phyloP scores from a whole-genome alignment of 116 monocot species.

The Dioscorea cayenensis region DNA sequence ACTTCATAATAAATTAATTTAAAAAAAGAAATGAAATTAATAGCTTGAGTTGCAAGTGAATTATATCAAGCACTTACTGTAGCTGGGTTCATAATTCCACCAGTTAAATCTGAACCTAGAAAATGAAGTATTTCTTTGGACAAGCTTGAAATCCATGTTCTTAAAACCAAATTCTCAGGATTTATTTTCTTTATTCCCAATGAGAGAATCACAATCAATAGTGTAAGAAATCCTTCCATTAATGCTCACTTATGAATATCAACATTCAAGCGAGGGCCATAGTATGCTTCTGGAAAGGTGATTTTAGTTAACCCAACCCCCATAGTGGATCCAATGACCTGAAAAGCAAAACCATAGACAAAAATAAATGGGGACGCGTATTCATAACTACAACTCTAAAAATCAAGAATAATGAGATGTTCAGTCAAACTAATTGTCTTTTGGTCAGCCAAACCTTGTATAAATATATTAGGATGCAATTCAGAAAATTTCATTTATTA shows the following conservation, averaged over 20 bases:
- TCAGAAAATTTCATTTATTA: background rate
- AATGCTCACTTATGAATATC: slow-evolving; percentile 75
- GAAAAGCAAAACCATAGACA: background rate
- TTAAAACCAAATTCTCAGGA: slow-evolving; percentile 69
- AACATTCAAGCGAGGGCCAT: slow-evolving; percentile 65
- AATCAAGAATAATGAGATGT: no score
- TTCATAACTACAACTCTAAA: no score
- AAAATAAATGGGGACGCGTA: background rate
- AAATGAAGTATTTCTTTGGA: slow-evolving; percentile 70
- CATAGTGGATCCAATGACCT: slow-evolving; percentile 51
- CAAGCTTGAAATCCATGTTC: slow-evolving; percentile 81
- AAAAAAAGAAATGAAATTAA: background rate
- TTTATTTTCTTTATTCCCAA: slow-evolving; percentile 58
- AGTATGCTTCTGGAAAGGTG: slow-evolving; percentile 49
- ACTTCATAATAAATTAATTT: background rate
- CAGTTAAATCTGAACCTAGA: slow-evolving; percentile 80
- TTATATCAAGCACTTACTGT: slow-evolving; percentile 45
- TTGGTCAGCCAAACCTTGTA: no score
- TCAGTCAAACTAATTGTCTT: background rate
- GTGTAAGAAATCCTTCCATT: slow-evolving; percentile 74
- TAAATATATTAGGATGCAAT: background rate
- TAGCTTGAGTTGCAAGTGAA: background rate
- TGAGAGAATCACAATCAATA: slow-evolving; percentile 55
- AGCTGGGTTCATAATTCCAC: slow-evolving; percentile 96
- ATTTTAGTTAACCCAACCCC: slow-evolving; percentile 48